Percentiles rank a stretch among this genome's conserved stretches.
phyloP scores from a whole-genome alignment of 1,284 basidiomycete species.

The Meira miltonrushii region DNA sequence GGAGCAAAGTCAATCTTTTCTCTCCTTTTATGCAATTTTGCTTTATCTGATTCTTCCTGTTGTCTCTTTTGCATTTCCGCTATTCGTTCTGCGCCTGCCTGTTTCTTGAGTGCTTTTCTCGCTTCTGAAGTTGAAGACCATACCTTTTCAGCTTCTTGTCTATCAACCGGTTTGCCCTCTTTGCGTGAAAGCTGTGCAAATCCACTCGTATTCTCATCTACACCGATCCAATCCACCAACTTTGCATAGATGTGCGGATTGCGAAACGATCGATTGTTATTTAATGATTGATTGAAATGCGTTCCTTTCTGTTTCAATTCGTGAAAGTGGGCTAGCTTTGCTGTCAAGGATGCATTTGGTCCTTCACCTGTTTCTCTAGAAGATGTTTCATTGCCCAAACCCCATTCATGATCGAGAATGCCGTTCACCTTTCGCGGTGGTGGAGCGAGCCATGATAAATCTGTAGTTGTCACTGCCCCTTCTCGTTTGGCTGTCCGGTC shows the following conservation, averaged over 20 bases:
- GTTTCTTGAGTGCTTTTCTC: background rate
- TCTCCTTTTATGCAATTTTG: background rate
- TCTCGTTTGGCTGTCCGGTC: too few relatives aligned
- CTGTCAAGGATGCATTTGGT: constrained; percentile 11
- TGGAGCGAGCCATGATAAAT: background rate
- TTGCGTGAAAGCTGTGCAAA: constrained; percentile 1
- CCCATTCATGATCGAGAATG: background rate
- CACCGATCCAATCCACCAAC: constrained; percentile 81
- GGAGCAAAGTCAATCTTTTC: background rate
- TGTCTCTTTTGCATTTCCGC: constrained; percentile 2
- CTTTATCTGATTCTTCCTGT: constrained; percentile 1
- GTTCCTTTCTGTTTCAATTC: constrained; percentile 60
- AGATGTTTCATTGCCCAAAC: background rate
- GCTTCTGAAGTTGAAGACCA: background rate
- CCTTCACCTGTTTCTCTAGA: background rate
- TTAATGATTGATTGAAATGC: constrained; percentile 89
- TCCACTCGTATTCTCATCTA: constrained; percentile 63
- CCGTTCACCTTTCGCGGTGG: background rate
- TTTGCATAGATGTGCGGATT: constrained; percentile 91
- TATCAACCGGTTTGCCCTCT: background rate
- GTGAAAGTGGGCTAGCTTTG: constrained; percentile 69
- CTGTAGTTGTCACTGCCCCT: background rate
- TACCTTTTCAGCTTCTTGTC: background rate
- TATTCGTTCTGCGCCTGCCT: background rate
- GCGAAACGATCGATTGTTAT: constrained; percentile 80